Evolutionary conservation across 2,329 filamentous ascomycete genomes (phyloP), one percentile per base, ranked within the genome.

Genomic region (Fusarium secorum): DNA sequence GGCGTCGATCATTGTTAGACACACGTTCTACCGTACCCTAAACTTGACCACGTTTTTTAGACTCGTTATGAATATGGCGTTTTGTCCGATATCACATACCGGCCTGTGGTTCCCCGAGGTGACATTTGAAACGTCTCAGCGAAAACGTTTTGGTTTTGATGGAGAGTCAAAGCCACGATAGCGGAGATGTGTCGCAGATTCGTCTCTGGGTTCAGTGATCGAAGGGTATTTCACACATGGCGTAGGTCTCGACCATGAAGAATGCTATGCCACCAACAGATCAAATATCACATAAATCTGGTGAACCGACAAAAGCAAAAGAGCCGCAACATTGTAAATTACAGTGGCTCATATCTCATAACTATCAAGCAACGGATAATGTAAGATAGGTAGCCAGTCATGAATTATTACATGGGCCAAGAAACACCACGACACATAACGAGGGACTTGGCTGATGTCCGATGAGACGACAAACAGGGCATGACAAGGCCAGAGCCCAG

Each of bases 331-430:
- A 44, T 51, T 42, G 49, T 42, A n/a, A 39, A 48, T 32, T 44
- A 20, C 24, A 28, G 17, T 38, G 38, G 42, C 33, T 35, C 30
- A 33, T 20, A 15, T 26, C 20, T 36, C 35, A 56, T 18, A 22
- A 41, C n/a, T 22, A 35, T 41, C 33, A 22, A 24, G 30, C 32
- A 35, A 35, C 30, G 18, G 22, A 24, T 24, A 20, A 20, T 35
- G 38, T 6, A 24, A 35, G 44, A 22, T 36, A 35, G 44, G 20
- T 36, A 20, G 24, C 20, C 11, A 20, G 42, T 28, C n/a, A 53
- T 42, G 22, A 49, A 54, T 20, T 60, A 63, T 70, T 72, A 49
- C 60, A 72, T 59, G 44, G 55, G 68, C 68, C 68, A 71, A 71
- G 68, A 39, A 42, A 24, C 33, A 20, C 11, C 24, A 46, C 18